Percentiles rank a stretch among this genome's conserved stretches.
phyloP scores from a whole-genome alignment of 768 basidiomycete genomes.

The Tulasnella sp. region DNA sequence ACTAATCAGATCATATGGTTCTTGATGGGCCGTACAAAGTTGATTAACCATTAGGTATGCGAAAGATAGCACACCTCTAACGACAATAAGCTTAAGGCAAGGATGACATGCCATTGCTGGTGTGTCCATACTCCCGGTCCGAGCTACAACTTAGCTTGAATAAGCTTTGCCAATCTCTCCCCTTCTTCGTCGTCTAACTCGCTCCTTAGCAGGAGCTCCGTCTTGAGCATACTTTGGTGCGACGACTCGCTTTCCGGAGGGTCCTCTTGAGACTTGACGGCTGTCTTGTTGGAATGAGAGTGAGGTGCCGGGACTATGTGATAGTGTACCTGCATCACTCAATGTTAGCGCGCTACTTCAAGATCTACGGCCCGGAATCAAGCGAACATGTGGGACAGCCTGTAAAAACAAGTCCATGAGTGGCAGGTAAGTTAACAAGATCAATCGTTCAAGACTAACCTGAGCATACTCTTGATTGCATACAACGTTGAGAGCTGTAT shows the following conservation, averaged over 20 bases:
- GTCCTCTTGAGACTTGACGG: background rate
- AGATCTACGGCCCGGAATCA: background rate
- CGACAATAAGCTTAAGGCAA: background rate
- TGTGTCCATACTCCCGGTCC: background rate
- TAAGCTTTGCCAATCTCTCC: slow-evolving; percentile 31
- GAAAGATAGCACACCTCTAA: too few relatives aligned
- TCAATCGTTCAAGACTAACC: background rate
- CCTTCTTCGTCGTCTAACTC: slow-evolving; percentile 54
- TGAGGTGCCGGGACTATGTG: slow-evolving; percentile 64
- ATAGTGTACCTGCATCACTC: slow-evolving; percentile 47
- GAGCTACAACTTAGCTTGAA: slow-evolving; percentile 25
- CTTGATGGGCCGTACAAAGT: too few relatives aligned
- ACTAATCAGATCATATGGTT: too few relatives aligned
- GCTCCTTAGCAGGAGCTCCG: slow-evolving; percentile 45
- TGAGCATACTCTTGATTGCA: slow-evolving; percentile 78
- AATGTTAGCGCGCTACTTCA: background rate
- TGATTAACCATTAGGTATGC: too few relatives aligned
- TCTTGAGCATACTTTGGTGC: slow-evolving; percentile 43
- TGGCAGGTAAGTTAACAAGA: background rate
- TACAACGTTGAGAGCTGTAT: slow-evolving; percentile 61
- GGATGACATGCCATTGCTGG: background rate
- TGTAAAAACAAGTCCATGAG: background rate
- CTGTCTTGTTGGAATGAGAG: slow-evolving; percentile 20
- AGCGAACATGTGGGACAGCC: slow-evolving; percentile 56
- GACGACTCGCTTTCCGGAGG: slow-evolving; percentile 17